Base-by-base conservation (phyloP, 495 filamentous ascomycete species). In the Trichocladium antarcticum region DNA sequence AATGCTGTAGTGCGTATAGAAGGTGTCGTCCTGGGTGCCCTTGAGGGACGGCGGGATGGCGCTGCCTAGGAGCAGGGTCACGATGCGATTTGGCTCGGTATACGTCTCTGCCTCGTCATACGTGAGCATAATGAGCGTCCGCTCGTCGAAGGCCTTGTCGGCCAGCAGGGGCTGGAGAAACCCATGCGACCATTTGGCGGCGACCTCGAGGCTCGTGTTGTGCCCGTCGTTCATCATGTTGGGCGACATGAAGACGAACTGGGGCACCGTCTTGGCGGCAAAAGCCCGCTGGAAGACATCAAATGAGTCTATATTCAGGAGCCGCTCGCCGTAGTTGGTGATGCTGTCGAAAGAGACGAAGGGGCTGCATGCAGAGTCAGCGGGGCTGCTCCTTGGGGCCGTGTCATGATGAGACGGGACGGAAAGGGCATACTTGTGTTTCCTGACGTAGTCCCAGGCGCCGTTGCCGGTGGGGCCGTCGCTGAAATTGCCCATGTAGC, bases 181-280 rank as follows among this genome's bases (percentile, higher is more conserved):
- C 50, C 61, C 54, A 46, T 65, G 68, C 20, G 75, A 67, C 78
- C 78, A 87, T 17, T 72, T 62, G 7, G 78, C 72, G 6, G 78
- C 79, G 45, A 72, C 74, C 15, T 74, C 67, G 22, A 85, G 68
- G 43, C 75, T 70, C 14, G 77, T 79, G 57, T 87, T 80, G 56
- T 87, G 82, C 1, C 77, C 83, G 56, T 84, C 80, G 51, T 83
- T 79, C 51, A 78, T 72, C 80, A 85, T 84, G 68, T 84, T 80
- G 8, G 82, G 83, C 8, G 79, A 80, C 55, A 85, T 74, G 60
- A 83, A 82, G 35, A 75, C 69, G 63, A 77, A 82, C 64, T 84
- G 81, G 15, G 79, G 80, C n/a, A 85, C 70, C n/a, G 59, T 60
- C 43, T 77, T 67, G 22, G 74, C 67, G 20, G 61, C 61, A 38